Evolutionary conservation across 2,329 filamentous ascomycete species (phyloP).

Genomic region (Sclerotinia subarctica): DNA sequence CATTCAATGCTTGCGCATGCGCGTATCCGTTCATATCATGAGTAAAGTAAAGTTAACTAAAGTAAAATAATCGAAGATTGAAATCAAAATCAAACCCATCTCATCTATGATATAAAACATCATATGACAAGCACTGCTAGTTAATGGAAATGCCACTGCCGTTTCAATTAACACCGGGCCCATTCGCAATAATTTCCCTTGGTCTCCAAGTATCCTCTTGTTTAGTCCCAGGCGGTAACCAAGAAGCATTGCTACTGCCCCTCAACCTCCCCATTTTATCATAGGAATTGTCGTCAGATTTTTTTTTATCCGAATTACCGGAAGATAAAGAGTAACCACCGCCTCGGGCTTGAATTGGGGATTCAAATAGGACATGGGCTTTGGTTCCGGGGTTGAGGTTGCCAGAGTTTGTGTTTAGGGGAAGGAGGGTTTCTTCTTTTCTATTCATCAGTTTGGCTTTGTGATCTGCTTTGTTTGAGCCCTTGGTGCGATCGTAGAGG

Average conservation of each 20-base stretch:
- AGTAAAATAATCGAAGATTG: not conserved
- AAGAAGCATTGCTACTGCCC: conserved; percentile 49
- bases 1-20: conserved; percentile 1
- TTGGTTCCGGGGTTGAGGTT: conserved; percentile 20
- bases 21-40: conserved; percentile 8
- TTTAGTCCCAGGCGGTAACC: conserved; percentile 75
- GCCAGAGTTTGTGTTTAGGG: conserved; percentile 23
- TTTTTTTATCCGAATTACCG: conserved; percentile 43
- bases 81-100: not conserved
- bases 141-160: conserved; percentile 13
- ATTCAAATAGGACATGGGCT: conserved; percentile 16
- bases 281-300: conserved; percentile 52
- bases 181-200: conserved; percentile 21
- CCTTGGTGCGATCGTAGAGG: conserved; percentile 88
- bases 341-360: conserved; percentile 26
- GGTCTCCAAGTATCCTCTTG: conserved; percentile 79
- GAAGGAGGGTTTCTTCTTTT: conserved; percentile 37
- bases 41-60: not conserved
- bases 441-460: conserved; percentile 66
- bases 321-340: conserved; percentile 31
- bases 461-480: conserved; percentile 82
- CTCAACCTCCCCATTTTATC: conserved; percentile 49
- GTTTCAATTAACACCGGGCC: conserved; percentile 7
- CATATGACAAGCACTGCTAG: not conserved
- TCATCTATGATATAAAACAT: conserved; percentile 9